phyloP scores from a whole-genome alignment of 202 grass and related monocot genomes.

The Setaria viridis region DNA sequence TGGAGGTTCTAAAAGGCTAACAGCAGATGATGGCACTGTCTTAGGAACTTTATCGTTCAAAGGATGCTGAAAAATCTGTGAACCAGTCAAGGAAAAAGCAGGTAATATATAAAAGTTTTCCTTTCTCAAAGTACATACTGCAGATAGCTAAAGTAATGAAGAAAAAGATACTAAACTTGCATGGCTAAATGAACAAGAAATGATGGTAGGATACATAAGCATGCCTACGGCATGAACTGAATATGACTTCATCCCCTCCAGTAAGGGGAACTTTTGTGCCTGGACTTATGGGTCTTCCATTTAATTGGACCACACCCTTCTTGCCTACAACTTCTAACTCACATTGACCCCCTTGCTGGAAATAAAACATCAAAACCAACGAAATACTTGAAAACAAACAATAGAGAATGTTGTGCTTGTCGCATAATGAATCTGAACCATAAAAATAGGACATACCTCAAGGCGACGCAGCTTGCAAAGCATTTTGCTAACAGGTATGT shows the following conservation, averaged over 20 bases:
- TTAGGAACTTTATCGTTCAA: slow-evolving; percentile 74
- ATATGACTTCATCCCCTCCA: slow-evolving; percentile 94
- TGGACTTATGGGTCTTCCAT: slow-evolving; percentile 61
- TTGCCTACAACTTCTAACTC: slow-evolving; percentile 90
- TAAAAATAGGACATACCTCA: slow-evolving; percentile 64
- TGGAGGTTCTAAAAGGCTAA: slow-evolving; percentile 54
- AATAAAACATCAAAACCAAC: slow-evolving; percentile 44
- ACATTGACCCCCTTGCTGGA: slow-evolving; percentile 66
- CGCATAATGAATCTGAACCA: slow-evolving; percentile 15
- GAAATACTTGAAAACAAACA: slow-evolving; percentile 39
- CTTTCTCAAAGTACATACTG: slow-evolving; percentile 24
- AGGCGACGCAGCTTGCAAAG: slow-evolving; percentile 81
- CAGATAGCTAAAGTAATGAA: slow-evolving; percentile 31
- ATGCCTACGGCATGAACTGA: slow-evolving; percentile 79
- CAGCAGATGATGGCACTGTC: slow-evolving; percentile 50
- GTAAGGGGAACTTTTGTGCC: slow-evolving; percentile 67
- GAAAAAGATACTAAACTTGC: slow-evolving; percentile 34
- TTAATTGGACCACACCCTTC: slow-evolving; percentile 82
- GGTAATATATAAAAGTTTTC: slow-evolving; percentile 27
- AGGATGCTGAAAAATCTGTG: slow-evolving; percentile 95
- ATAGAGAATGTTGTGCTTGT: slow-evolving; percentile 27
- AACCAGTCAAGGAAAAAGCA: slow-evolving; percentile 48
- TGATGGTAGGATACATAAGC: slow-evolving; percentile 85
- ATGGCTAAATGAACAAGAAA: slow-evolving; percentile 37
- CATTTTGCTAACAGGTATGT: slow-evolving; percentile 75